Evolutionary conservation across 2,329 filamentous ascomycete species (phyloP), one percentile per base, ranked within the genome.

Genomic region (Thermochaetoides dissita): DNA sequence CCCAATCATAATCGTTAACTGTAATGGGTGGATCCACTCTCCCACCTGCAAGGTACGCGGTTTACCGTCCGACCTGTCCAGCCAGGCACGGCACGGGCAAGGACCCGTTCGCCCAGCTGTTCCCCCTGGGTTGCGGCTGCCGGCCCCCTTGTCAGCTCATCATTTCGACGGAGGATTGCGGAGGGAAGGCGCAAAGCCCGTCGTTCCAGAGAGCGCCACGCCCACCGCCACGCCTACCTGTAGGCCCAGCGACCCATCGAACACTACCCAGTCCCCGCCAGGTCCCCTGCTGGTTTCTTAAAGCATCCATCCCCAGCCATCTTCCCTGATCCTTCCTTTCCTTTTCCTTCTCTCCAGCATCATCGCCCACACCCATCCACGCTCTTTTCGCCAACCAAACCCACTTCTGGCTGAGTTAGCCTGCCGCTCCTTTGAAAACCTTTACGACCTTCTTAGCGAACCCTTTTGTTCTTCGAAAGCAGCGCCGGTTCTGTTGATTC

Each of bases 381-480:
- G 40, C 51, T 53, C 49, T 40, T 51, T 53, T 46, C 30, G 36
- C 49, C 38, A 42, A 45, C 40, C 17, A 24, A 24, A 24, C 17
- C 17, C 17, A 24, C 17, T 41, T 49, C 39, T 47, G 50, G 53
- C 53, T 24, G 17, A 40, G n/a, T 48, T 51, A 49, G 53, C 50
- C 49, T 50, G 37, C 50, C 51, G 42, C 48, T 55, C 51, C 41
- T 53, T 55, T 47, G 41, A 36, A 40, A 39, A 42, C 37, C 38
- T 49, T 41, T 39, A 40, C 17, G 17, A 24, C 17, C 17, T 31
- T 43, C 34, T 45, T 45, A 38, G 34, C 40, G 36, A 12, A 42
- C 40, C 36, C 17, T 24, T 41, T 41, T 38, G 34, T 47, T 41
- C 35, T 29, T 32, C 36, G 34, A 36, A 49, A 46, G 47, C 42